Evolutionary conservation across 2,329 filamentous ascomycete genomes (phyloP).

Genomic region (Scopulariopsis brevicaulis): DNA sequence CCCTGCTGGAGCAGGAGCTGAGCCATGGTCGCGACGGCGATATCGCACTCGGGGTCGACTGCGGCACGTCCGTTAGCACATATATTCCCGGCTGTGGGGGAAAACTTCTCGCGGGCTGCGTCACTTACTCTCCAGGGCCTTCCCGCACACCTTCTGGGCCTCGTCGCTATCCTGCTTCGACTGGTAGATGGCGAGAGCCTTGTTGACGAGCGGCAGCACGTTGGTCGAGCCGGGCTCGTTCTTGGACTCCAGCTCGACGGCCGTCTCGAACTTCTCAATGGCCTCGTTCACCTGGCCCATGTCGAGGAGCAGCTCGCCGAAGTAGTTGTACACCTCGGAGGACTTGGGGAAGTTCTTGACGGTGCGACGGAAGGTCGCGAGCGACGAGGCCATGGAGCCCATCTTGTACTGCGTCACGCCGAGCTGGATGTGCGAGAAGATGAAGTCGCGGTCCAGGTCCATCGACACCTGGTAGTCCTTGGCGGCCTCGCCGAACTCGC

Average conservation of each 20-base stretch:
- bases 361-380: slow-evolving; percentile 94
- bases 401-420: slow-evolving; percentile 99
- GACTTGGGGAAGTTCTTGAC: slow-evolving; percentile 98
- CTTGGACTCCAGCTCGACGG: slow-evolving; percentile 97
- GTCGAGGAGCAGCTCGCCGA: slow-evolving; percentile 91
- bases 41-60: slow-evolving; percentile 98
- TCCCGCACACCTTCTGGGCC: slow-evolving; percentile 92
- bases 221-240: slow-evolving; percentile 94
- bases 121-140: slow-evolving; percentile 84
- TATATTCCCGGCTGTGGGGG: not conserved
- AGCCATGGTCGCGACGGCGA: slow-evolving; percentile 96
- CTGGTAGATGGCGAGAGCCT: slow-evolving; percentile 92
- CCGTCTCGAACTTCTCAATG: slow-evolving; percentile 94
- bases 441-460: slow-evolving; percentile 89
- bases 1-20: slow-evolving; percentile 95
- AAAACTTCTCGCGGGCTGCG: too few relatives aligned
- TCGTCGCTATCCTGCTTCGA: slow-evolving; percentile 96
- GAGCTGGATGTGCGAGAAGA: slow-evolving; percentile 98
- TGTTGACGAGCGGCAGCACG: slow-evolving; percentile 95
- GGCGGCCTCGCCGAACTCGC: slow-evolving; percentile 83
- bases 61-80: slow-evolving; percentile 22
- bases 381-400: slow-evolving; percentile 92
- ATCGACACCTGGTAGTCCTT: slow-evolving; percentile 99
- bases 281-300: slow-evolving; percentile 93
- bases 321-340: slow-evolving; percentile 99